Evolutionary conservation across 768 basidiomycete genomes (phyloP), one percentile per base, ranked within the genome.

Genomic region (Coprinopsis cinerea): DNA sequence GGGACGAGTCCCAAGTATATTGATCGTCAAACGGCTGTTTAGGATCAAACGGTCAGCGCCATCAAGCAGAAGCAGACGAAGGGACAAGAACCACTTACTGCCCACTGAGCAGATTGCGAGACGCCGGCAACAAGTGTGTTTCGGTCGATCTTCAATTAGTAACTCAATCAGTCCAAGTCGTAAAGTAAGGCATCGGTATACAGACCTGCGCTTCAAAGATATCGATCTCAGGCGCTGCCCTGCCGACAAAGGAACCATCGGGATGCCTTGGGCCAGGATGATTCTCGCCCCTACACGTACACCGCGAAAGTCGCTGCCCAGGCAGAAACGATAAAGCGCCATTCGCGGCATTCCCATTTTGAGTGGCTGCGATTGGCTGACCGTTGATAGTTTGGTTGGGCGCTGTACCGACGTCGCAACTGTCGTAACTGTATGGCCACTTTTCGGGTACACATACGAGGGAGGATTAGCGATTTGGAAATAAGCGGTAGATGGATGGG

Each of bases 151-250:
- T 71, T n/a, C n/a, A 64, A 53, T 47, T 46, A 23, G 22, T 48
- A 53, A 22, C 22, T n/a, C 35, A 35, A 28, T 30, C 28, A 15
- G 11, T 10, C n/a, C n/a, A 13, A 6, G 9, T 22, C 9, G 22
- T 22, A 23, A 23, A 43, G 23, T 17, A 23, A 6, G 24, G 41
- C 22, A 26, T 17, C 25, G 18, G 22, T 11, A 25, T 26, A 39
- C 57, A 56, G 52, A 64, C 81, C 67, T 87, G 82, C 5, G 92
- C 91, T 67, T 94, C 93, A 51, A 95, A 84, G 40, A 95, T 63
- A 64, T 95, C 93, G 44, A 94, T 93, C 64, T 95, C 92, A 1
- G 92, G 92, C 3, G 92, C 89, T 2, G 85, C 66, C 18, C 93
- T 73, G 1, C 92, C 93, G 1, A 88, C 82, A 63, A 81, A 92